Evolutionary conservation across 345 rosid species (phyloP).

Genomic region (Diplotaxis tenuifolia): DNA sequence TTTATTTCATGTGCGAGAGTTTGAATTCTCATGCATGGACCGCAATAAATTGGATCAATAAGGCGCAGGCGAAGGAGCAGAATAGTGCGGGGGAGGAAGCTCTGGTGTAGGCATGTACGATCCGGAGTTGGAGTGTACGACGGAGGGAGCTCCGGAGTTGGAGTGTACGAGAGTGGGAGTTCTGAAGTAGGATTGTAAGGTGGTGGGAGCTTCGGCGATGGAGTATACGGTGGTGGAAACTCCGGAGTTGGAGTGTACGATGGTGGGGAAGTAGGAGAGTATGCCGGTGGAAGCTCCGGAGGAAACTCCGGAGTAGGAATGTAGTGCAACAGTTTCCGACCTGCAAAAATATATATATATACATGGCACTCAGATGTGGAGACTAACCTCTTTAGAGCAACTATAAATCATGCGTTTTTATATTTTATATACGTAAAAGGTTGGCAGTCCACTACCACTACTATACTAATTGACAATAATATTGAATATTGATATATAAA

Average conservation of each 20-base stretch:
- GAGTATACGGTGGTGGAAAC: background rate
- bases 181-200: background rate
- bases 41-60: background rate
- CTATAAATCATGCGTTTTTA: background rate
- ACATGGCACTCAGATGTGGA: no score
- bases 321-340: background rate
- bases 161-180: background rate
- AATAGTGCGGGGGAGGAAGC: background rate
- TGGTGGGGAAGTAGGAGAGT: background rate
- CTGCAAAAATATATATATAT: background rate
- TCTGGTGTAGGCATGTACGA: background rate
- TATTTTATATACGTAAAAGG: background rate
- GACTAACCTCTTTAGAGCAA: no score
- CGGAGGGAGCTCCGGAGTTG: background rate
- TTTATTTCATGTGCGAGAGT: background rate
- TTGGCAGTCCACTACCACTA: background rate
- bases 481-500: background rate
- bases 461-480: background rate
- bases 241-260: background rate
- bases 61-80: background rate
- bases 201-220: background rate
- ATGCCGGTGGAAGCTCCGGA: background rate
- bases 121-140: background rate
- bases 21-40: slow-evolving; percentile 6
- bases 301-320: background rate